phyloP scores from a whole-genome alignment of 345 rosid genomes.

The Aegle marmelos region DNA sequence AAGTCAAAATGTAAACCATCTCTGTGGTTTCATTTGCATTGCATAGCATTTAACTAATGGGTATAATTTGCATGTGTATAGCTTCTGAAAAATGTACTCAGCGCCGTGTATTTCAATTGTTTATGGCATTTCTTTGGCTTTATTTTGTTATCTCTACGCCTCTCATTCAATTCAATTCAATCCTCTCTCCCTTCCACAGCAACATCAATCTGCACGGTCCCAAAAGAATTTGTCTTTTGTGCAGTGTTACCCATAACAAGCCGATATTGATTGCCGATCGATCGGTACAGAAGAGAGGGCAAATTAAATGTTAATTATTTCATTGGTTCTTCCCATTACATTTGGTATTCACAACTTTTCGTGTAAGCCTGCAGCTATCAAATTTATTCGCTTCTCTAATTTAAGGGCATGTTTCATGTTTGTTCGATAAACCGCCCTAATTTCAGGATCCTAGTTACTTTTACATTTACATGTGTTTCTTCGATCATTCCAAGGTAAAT shows the following conservation, averaged over 20 bases:
- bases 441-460: too few species aligned
- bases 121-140: conserved; percentile 6
- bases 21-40: not conserved
- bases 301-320: conserved; percentile 6
- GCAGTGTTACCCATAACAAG: not conserved
- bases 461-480: too few species aligned
- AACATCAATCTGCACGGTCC: conserved; percentile 16
- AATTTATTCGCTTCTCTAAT: too few species aligned
- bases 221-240: conserved; percentile 13
- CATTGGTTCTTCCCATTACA: not conserved
- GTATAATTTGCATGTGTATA: not conserved
- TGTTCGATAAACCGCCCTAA: too few species aligned
- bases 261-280: not conserved
- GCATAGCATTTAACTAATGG: not conserved
- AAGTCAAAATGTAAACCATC: not conserved
- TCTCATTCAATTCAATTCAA: not conserved
- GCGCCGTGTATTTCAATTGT: not conserved
- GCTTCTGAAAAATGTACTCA: not conserved
- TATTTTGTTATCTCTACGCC: not conserved
- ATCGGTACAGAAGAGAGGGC: not conserved
- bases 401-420: too few species aligned
- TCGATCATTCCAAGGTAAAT: too few species aligned
- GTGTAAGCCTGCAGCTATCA: too few species aligned
- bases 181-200: too few species aligned
- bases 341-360: too few species aligned